A percentile compares a stretch with the other conserved stretches of the same genome.
Evolutionary conservation across 2,329 filamentous ascomycete species (phyloP).

Genomic region (Aureobasidium sp.): DNA sequence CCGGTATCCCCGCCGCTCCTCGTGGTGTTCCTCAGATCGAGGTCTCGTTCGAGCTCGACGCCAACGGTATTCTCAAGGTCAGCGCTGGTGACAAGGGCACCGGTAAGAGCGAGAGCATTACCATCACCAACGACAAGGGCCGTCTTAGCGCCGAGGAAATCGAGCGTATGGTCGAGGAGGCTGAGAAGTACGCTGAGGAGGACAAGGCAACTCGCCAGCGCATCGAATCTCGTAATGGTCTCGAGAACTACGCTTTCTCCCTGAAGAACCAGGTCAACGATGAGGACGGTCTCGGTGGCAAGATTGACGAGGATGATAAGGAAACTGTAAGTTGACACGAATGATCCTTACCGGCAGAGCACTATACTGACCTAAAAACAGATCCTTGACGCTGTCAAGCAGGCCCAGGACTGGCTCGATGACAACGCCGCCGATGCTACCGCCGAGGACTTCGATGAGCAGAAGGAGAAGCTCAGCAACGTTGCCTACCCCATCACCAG

Average conservation of each 20-base stretch:
- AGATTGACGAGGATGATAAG: slow-evolving; percentile 99
- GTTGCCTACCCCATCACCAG: slow-evolving; percentile 98
- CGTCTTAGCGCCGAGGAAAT: slow-evolving; percentile 95
- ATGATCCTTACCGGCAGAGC: neutral
- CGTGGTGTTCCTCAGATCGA: slow-evolving; percentile 97
- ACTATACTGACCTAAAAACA: slow-evolving; percentile 36
- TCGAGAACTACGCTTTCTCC: slow-evolving; percentile 99
- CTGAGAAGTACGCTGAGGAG: slow-evolving; percentile 97
- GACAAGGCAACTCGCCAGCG: slow-evolving; percentile 97
- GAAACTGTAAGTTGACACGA: slow-evolving; percentile 60
- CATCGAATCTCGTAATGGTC: slow-evolving; percentile 90
- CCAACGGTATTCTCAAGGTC: slow-evolving; percentile 97
- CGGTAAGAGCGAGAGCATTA: slow-evolving; percentile 94
- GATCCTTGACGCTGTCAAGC: slow-evolving; percentile 94
- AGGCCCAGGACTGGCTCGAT: slow-evolving; percentile 92
- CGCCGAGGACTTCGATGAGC: slow-evolving; percentile 96
- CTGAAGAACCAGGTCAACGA: slow-evolving; percentile 99
- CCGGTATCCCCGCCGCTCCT: slow-evolving; percentile 87
- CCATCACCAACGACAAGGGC: slow-evolving; percentile 99
- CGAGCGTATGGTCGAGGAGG: slow-evolving; percentile 97
- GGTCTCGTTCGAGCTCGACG: slow-evolving; percentile 94
- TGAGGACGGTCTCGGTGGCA: slow-evolving; percentile 91
- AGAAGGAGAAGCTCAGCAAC: slow-evolving; percentile 97
- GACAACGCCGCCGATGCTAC: slow-evolving; percentile 81
- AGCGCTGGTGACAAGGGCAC: slow-evolving; percentile 96